Percentiles rank a stretch among this genome's conserved stretches.
Evolutionary conservation across 495 filamentous ascomycete genomes (phyloP).

Genomic region (Neurospora sp.): DNA sequence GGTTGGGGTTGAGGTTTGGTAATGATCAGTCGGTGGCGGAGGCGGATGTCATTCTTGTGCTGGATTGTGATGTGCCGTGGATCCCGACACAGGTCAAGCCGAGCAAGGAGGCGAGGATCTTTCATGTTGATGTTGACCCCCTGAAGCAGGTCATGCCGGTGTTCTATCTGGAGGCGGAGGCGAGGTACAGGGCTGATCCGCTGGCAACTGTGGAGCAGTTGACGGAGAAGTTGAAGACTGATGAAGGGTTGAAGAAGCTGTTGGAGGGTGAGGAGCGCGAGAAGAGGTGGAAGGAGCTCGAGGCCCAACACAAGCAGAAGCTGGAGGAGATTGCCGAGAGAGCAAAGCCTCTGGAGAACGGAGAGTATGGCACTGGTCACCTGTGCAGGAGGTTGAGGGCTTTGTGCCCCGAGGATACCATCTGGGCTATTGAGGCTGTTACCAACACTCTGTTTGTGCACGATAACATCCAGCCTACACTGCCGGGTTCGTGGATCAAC

Average conservation of each 20-base stretch:
- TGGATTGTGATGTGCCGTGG: slow-evolving; percentile 73
- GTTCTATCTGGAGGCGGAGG: slow-evolving; percentile 65
- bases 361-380: slow-evolving; percentile 60
- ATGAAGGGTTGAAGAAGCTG: slow-evolving; percentile 34
- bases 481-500: slow-evolving; percentile 81
- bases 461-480: slow-evolving; percentile 65
- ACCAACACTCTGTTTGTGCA: slow-evolving; percentile 71
- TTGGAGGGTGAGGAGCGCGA: slow-evolving; percentile 35
- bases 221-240: slow-evolving; percentile 41
- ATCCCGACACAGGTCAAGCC: slow-evolving; percentile 53
- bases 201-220: slow-evolving; percentile 64
- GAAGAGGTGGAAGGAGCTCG: slow-evolving; percentile 44
- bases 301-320: slow-evolving; percentile 48
- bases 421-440: slow-evolving; percentile 82
- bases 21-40: slow-evolving; percentile 61
- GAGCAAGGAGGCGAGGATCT: slow-evolving; percentile 51
- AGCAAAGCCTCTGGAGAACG: slow-evolving; percentile 47
- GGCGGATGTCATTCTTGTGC: slow-evolving; percentile 75
- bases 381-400: slow-evolving; percentile 55
- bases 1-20: slow-evolving; percentile 69
- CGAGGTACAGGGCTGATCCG: slow-evolving; percentile 67
- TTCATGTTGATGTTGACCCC: slow-evolving; percentile 80
- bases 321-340: slow-evolving; percentile 47
- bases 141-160: slow-evolving; percentile 81
- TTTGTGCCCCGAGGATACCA: slow-evolving; percentile 61